A percentile compares a stretch with the other conserved stretches of the same genome.
Evolutionary conservation across 345 rosid species (phyloP).

Genomic region (Corymbia maculata): DNA sequence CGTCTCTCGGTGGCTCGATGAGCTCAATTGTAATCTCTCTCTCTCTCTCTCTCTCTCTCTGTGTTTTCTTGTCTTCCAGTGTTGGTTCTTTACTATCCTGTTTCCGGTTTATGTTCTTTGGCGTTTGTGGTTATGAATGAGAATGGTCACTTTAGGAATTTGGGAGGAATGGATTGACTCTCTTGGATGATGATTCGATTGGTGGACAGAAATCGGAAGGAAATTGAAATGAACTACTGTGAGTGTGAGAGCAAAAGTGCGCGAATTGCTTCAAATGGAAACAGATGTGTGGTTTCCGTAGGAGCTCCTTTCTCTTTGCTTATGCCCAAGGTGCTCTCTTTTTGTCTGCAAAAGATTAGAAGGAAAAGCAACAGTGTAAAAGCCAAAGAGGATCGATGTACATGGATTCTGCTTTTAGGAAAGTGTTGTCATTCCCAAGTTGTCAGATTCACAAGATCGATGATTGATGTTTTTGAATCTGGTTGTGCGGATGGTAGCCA

Average conservation of each 20-base stretch:
- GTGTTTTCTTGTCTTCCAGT: not conserved
- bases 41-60: not conserved
- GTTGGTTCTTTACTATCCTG: not conserved
- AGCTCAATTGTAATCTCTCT: not conserved
- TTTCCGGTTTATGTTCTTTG: not conserved
- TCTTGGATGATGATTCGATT: not conserved
- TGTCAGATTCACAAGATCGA: not conserved
- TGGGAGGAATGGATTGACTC: not conserved
- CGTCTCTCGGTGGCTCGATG: slow-evolving; percentile 6
- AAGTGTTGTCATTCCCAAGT: not conserved
- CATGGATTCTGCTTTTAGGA: not conserved
- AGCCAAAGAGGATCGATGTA: not conserved
- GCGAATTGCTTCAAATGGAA: not conserved
- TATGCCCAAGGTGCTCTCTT: not conserved
- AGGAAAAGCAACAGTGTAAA: not conserved
- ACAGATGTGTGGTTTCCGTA: not conserved
- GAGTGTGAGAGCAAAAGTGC: not conserved
- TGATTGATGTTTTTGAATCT: not conserved
- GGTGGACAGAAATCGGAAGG: not conserved
- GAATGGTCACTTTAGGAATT: not conserved
- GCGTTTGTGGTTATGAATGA: not conserved
- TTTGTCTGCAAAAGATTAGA: not conserved
- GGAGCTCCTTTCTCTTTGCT: not conserved
- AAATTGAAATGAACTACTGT: not conserved
- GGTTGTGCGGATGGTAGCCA: not conserved